A percentile compares a stretch with the other conserved stretches of the same genome.
Evolutionary conservation across 305 asterid genomes (phyloP).

Genomic region (Solanum hybrid): DNA sequence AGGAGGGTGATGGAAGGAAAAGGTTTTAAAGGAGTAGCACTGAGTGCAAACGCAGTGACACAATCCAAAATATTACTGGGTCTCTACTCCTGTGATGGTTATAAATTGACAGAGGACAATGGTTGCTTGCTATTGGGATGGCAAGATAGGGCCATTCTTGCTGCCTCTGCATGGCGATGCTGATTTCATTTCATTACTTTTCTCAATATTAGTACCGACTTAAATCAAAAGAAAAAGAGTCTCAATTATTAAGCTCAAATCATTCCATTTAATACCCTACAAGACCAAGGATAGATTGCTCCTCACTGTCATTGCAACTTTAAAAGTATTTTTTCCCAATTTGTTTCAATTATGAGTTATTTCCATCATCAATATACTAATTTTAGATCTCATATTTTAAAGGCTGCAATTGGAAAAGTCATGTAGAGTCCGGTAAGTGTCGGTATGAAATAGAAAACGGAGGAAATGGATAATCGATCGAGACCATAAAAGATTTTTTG

Average conservation of each 20-base stretch:
- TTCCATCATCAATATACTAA: not conserved
- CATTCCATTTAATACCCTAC: not conserved
- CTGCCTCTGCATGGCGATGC: constrained; percentile 87
- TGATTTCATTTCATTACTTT: constrained; percentile 1
- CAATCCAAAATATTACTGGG: constrained; percentile 70
- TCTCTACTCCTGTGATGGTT: constrained; percentile 70
- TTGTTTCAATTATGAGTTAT: too few species aligned
- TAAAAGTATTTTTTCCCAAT: not conserved
- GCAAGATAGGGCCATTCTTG: constrained; percentile 75
- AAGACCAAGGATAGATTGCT: not conserved
- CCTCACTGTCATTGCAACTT: not conserved
- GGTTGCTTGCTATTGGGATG: constrained; percentile 77
- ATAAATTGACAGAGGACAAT: constrained; percentile 64
- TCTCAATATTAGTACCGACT: not conserved
- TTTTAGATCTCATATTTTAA: not conserved
- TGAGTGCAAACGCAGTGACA: constrained; percentile 73
- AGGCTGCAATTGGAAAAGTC: not conserved
- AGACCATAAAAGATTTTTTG: not conserved
- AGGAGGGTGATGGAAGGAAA: constrained; percentile 70
- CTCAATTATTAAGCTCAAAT: not conserved
- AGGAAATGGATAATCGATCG: not conserved
- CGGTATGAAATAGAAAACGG: not conserved
- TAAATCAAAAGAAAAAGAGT: not conserved
- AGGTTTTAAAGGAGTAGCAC: constrained; percentile 57
- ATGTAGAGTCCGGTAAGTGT: not conserved